phyloP scores from a whole-genome alignment of 2,329 filamentous ascomycete species.

The Diaporthe sp. region DNA sequence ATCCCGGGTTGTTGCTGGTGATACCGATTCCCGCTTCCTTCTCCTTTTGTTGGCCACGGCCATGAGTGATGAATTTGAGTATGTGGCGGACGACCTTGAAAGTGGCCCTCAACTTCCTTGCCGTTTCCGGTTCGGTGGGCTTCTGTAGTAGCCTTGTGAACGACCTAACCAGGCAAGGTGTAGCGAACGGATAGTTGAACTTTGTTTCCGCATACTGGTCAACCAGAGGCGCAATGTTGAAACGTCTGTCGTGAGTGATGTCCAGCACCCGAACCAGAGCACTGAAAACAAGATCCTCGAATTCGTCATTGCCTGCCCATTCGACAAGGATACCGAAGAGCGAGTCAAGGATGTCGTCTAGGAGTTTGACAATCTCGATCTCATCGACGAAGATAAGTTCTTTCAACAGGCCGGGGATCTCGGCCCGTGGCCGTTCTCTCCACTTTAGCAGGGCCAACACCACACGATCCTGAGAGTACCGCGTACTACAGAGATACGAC shows the following conservation, averaged over 20 bases:
- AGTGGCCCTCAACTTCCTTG: slow-evolving; percentile 87
- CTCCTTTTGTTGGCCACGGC: slow-evolving; percentile 85
- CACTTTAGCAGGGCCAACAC: slow-evolving; percentile 88
- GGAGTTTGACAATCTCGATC: slow-evolving; percentile 95
- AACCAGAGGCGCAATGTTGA: slow-evolving; percentile 90
- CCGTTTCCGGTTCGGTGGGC: slow-evolving; percentile 85
- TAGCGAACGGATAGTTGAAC: slow-evolving; percentile 95
- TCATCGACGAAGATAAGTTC: slow-evolving; percentile 94
- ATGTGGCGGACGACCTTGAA: slow-evolving; percentile 96
- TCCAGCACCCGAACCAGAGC: slow-evolving; percentile 90
- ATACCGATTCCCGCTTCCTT: slow-evolving; percentile 92
- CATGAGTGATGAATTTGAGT: slow-evolving; percentile 94
- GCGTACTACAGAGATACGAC: slow-evolving; percentile 93
- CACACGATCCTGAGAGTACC: slow-evolving; percentile 91
- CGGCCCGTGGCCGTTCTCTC: slow-evolving; percentile 80
- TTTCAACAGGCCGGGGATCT: slow-evolving; percentile 81
- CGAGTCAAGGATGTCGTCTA: slow-evolving; percentile 89
- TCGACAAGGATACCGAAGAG: slow-evolving; percentile 94
- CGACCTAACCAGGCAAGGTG: slow-evolving; percentile 87
- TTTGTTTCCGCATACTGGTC: slow-evolving; percentile 90
- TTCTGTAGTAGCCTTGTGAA: slow-evolving; percentile 87
- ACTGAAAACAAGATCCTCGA: slow-evolving; percentile 93
- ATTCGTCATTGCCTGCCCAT: slow-evolving; percentile 90
- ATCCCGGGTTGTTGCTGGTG: slow-evolving; percentile 78
- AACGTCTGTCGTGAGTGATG: slow-evolving; percentile 94